Conservation (phyloP, 495 filamentous ascomycete genomes). For the Patellaria atrata region DNA sequence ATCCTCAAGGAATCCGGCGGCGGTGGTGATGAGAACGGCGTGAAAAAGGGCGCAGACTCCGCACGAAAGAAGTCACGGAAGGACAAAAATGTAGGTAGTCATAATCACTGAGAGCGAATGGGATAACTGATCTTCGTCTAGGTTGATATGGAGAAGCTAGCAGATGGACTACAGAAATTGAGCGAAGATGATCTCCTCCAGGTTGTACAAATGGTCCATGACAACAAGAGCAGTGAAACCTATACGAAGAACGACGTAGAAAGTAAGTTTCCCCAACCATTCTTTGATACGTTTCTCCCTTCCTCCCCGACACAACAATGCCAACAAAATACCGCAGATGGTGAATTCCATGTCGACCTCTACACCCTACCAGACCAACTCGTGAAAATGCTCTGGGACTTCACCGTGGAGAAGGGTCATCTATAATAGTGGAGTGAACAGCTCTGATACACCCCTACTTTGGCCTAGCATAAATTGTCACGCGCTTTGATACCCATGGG, state of each 20-base stretch:
- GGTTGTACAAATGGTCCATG: conserved; percentile 95
- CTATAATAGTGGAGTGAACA: no score
- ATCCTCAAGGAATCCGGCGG: conserved; percentile 68
- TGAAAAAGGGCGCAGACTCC: conserved; percentile 42
- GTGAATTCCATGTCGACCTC: conserved; percentile 96
- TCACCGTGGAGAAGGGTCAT: conserved; percentile 30
- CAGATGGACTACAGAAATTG: conserved; percentile 76
- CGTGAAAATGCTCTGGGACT: conserved; percentile 89
- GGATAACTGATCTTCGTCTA: conserved; percentile 14
- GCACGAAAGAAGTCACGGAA: conserved; percentile 63
- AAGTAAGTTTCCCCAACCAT: conserved; percentile 38
- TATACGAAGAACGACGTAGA: conserved; percentile 97
- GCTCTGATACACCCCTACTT: no score
- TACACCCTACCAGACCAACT: conserved; percentile 80
- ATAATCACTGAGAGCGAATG: no score
- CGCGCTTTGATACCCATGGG: no score
- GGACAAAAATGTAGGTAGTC: conserved; percentile 45
- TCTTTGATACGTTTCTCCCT: conserved; percentile 2
- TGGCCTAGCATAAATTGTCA: no score
- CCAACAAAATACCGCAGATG: conserved; percentile 39
- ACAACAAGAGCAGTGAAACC: conserved; percentile 80
- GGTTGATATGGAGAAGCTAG: conserved; percentile 94
- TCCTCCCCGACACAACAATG: conserved; percentile 3
- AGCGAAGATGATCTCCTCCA: conserved; percentile 80
- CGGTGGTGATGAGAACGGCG: conserved; percentile 42